Evolutionary conservation across 192 early-diverging fungal species (phyloP).

Genomic region (Chytriomyces confervae): DNA sequence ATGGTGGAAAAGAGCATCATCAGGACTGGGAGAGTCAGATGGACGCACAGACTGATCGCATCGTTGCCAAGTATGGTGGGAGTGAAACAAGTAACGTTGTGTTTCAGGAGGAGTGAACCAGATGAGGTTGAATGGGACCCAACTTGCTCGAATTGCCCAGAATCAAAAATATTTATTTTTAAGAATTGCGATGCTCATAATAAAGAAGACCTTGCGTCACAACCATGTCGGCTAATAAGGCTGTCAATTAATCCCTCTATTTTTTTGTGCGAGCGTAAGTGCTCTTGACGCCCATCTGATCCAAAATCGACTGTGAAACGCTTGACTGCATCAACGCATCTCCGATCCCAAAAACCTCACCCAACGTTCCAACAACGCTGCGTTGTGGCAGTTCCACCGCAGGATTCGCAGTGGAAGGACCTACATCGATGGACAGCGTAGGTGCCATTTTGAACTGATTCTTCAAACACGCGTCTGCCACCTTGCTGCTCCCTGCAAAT

Average conservation of each 20-base stretch:
- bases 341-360: slow-evolving; percentile 14
- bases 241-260: not conserved
- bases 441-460: slow-evolving; percentile 35
- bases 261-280: not conserved
- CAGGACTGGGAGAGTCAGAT: too few species aligned
- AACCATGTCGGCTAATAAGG: too few species aligned
- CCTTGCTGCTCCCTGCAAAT: slow-evolving; percentile 12
- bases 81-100: too few species aligned
- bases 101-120: too few species aligned
- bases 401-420: not conserved
- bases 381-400: slow-evolving; percentile 17
- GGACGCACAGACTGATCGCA: too few species aligned
- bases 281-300: not conserved
- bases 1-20: too few species aligned
- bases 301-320: not conserved
- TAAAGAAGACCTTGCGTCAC: too few species aligned
- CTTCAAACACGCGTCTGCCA: slow-evolving; percentile 21
- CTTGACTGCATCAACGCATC: not conserved
- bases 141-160: too few species aligned
- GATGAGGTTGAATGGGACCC: too few species aligned
- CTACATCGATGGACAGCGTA: not conserved
- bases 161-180: too few species aligned
- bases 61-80: too few species aligned
- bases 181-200: too few species aligned
- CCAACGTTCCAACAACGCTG: slow-evolving; percentile 17